A percentile compares a stretch with the other conserved stretches of the same genome.
Evolutionary conservation across 2,329 filamentous ascomycete species (phyloP).

Genomic region (Mycocentrospora acerina): DNA sequence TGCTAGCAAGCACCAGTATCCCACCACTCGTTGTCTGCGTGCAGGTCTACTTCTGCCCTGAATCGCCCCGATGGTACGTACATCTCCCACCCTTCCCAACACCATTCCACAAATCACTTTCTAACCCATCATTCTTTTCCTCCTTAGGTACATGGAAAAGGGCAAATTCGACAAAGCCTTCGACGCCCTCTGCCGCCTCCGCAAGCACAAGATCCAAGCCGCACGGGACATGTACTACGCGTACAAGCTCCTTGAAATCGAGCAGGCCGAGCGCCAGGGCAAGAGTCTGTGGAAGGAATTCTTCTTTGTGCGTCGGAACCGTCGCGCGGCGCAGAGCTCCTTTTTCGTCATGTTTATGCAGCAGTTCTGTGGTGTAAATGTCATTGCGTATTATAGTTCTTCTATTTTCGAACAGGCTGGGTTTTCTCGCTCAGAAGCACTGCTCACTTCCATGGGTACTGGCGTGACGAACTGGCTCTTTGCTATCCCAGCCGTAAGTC

Average conservation of each 20-base stretch:
- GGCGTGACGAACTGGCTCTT: constrained; percentile 50
- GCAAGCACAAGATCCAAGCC: constrained; percentile 55
- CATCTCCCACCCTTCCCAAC: no score
- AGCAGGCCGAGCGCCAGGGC: constrained; percentile 36
- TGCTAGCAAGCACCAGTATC: constrained; percentile 35
- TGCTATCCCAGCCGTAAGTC: constrained; percentile 42
- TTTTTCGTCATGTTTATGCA: constrained; percentile 43
- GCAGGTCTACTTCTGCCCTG: constrained; percentile 35
- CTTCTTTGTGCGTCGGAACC: constrained; percentile 35
- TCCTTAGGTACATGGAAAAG: constrained; percentile 34
- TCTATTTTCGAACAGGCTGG: constrained; percentile 38
- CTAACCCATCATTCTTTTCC: neutral
- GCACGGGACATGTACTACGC: constrained; percentile 59
- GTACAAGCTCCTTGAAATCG: constrained; percentile 39
- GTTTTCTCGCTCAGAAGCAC: constrained; percentile 38
- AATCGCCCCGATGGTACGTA: constrained; percentile 34
- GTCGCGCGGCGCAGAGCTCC: constrained; percentile 34
- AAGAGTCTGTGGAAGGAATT: constrained; percentile 36
- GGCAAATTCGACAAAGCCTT: constrained; percentile 38
- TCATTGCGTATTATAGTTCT: constrained; percentile 31
- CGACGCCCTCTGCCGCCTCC: constrained; percentile 52
- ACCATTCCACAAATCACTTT: constrained; percentile 8
- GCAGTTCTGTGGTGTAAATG: constrained; percentile 36
- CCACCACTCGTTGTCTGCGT: constrained; percentile 33
- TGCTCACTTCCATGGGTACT: constrained; percentile 47